These are phyloP conservation scores for Aspergillus sp. DNA, from an alignment of 2,329 filamentous ascomycete genomes.

Conservation along the genomic window DNA sequence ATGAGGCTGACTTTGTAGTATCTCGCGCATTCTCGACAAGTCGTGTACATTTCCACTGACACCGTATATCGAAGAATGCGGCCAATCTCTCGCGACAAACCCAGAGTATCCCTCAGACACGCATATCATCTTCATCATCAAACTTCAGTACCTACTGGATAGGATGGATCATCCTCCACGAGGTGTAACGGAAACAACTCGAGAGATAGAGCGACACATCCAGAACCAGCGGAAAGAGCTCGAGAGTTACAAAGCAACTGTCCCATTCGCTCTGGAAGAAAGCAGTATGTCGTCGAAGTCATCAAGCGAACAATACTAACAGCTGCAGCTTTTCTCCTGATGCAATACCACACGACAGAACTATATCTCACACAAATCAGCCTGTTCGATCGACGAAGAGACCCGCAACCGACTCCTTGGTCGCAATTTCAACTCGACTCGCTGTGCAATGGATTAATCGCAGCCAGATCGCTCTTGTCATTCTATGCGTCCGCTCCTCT, in stretches of 20 bases:
- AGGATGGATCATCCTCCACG: constrained; percentile 26
- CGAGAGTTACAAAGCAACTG: constrained; percentile 24
- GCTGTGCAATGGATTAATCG: background rate
- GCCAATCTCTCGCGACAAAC: constrained; percentile 26
- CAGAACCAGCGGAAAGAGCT: constrained; percentile 26
- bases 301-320: background rate
- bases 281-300: constrained; percentile 4
- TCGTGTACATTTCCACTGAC: constrained; percentile 31
- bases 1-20: constrained; percentile 13
- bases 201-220: constrained; percentile 25
- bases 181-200: constrained; percentile 10
- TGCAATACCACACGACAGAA: constrained; percentile 36
- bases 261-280: constrained; percentile 17
- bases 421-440: constrained; percentile 4
- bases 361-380: constrained; percentile 37
- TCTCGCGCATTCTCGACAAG: constrained; percentile 35
- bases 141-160: constrained; percentile 35
- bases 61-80: constrained; percentile 33
- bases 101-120: constrained; percentile 28
- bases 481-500: constrained; percentile 29
- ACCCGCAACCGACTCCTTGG: constrained; percentile 2
- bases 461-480: background rate
- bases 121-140: constrained; percentile 31
- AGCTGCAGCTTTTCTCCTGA: constrained; percentile 30
- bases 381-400: constrained; percentile 22